Percentiles rank a stretch among this genome's conserved stretches.
Evolutionary conservation across 2,329 filamentous ascomycete genomes (phyloP).

Genomic region (Aspergillus cejpii): DNA sequence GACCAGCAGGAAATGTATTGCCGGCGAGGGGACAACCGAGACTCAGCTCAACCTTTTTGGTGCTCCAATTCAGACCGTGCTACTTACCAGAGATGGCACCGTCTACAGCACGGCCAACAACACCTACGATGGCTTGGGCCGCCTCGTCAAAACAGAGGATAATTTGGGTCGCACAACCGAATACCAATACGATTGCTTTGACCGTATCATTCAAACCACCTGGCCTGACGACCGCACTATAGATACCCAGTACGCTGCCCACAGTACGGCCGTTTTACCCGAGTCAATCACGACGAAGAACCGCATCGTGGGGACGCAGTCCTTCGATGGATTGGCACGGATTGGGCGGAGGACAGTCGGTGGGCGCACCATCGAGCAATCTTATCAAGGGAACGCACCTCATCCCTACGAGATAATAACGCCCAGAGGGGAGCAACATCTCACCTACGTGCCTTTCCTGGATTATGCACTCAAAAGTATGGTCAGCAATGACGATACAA

Average conservation of each 20-base stretch:
- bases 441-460: slow-evolving; percentile 2
- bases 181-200: slow-evolving; percentile 5
- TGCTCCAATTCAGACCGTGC: not conserved
- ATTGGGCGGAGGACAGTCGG: not conserved
- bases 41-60: not conserved
- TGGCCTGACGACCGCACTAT: not conserved
- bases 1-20: not conserved
- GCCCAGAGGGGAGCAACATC: not conserved
- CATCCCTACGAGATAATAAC: not conserved
- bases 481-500: not conserved
- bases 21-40: slow-evolving; percentile 1
- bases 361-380: not conserved
- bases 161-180: not conserved
- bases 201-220: slow-evolving; percentile 4
- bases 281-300: not conserved
- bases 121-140: slow-evolving; percentile 4
- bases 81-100: not conserved
- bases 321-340: slow-evolving; percentile 4
- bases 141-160: not conserved
- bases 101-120: not conserved
- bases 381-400: not conserved
- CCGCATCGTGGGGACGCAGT: not conserved
- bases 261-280: not conserved
- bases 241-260: not conserved
- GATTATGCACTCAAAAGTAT: not conserved